phyloP scores from a whole-genome alignment of 306 rosid genomes.

The Hippophae rhamnoides region DNA sequence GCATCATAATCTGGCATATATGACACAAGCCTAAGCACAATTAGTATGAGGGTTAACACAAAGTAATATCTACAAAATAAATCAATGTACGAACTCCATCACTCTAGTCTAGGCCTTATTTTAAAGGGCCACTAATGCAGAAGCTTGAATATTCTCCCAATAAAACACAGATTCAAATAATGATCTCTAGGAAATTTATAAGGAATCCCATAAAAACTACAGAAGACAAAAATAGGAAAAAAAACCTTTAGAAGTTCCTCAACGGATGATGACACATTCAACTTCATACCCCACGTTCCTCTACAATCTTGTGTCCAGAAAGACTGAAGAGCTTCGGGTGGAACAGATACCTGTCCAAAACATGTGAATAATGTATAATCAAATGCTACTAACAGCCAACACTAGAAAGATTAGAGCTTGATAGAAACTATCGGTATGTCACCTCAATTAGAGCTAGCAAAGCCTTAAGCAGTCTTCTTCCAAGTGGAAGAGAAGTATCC shows the following conservation, averaged over 20 bases:
- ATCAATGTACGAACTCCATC: no score
- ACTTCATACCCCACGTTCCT: constrained; percentile 61
- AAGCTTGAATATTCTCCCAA: no score
- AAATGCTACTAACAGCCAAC: constrained; percentile 1
- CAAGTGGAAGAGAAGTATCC: constrained; percentile 63
- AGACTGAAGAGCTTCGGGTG: constrained; percentile 66
- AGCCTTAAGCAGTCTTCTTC: constrained; percentile 66
- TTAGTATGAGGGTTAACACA: no score
- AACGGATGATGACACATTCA: constrained; percentile 50
- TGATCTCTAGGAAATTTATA: neutral
- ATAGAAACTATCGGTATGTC: constrained; percentile 21
- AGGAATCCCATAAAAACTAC: constrained; percentile 1
- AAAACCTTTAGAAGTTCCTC: constrained; percentile 81
- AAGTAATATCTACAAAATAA: no score
- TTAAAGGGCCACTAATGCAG: no score
- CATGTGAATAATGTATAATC: neutral
- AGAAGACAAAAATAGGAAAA: neutral
- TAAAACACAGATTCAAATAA: neutral
- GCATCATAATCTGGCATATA: no score
- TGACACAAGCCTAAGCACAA: no score
- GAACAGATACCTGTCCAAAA: constrained; percentile 58
- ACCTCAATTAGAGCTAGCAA: constrained; percentile 74
- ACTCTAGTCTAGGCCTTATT: no score
- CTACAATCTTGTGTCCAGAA: constrained; percentile 64
- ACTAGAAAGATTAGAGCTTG: constrained; percentile 7